Conservation (phyloP, 1,139 yeast genomes). For the Geotrichum reessii region DNA sequence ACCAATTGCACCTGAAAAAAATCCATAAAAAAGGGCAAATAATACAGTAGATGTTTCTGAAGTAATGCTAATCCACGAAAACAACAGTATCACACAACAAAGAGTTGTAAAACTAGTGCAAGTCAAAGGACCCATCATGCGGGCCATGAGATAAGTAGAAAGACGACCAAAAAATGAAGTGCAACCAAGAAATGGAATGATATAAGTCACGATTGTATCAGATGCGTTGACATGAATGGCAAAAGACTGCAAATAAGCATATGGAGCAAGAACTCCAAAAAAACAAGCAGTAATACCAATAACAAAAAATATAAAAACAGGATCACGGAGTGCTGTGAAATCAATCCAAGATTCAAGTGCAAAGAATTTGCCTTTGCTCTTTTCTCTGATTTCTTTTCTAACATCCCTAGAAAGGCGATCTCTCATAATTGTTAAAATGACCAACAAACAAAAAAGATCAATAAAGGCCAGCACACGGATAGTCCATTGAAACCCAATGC, state of each 20-base stretch:
- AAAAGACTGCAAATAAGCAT: conserved; percentile 16
- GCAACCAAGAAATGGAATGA: conserved; percentile 13
- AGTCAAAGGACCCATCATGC: conserved; percentile 14
- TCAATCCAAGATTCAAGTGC: conserved; percentile 16
- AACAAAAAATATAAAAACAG: conserved; percentile 15
- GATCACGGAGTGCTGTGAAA: conserved; percentile 10
- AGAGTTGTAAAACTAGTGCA: conserved; percentile 7
- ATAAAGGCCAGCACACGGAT: conserved; percentile 39
- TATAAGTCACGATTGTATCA: conserved; percentile 3
- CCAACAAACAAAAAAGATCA: conserved; percentile 6
- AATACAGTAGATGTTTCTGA: conserved; percentile 7
- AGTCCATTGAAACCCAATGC: conserved; percentile 47
- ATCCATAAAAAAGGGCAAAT: conserved; percentile 39
- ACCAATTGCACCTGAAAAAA: conserved; percentile 43
- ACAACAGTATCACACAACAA: conserved; percentile 3
- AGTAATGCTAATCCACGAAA: conserved; percentile 3
- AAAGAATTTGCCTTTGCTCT: conserved; percentile 10
- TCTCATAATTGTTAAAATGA: conserved; percentile 10
- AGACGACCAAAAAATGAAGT: conserved; percentile 16
- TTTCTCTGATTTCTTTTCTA: conserved; percentile 4
- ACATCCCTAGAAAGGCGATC: conserved; percentile 10
- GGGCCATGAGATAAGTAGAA: conserved; percentile 6
- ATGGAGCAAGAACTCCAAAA: conserved; percentile 13
- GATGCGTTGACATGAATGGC: conserved; percentile 3
- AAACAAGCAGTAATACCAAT: conserved; percentile 13